Conservation (phyloP, 768 basidiomycete species). For the Neoboletus magnificus region DNA sequence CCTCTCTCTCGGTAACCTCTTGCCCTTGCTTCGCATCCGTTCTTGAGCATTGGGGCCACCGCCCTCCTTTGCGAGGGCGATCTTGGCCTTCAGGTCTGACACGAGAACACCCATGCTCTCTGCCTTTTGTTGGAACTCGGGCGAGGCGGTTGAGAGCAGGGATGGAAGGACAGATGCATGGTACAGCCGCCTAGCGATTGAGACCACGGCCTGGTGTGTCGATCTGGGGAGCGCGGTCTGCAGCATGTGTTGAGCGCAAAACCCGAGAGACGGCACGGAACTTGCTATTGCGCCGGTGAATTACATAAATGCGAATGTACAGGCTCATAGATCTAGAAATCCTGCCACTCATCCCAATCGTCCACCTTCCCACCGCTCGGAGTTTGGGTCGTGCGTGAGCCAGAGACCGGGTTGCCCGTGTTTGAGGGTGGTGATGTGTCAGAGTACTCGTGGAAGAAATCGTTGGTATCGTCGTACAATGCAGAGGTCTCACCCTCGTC, state of each 20-base stretch:
- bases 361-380: slow-evolving; percentile 21
- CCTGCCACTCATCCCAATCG: slow-evolving; percentile 81
- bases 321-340: slow-evolving; percentile 55
- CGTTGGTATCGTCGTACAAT: slow-evolving; percentile 61
- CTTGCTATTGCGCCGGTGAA: slow-evolving; percentile 12
- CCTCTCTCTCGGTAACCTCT: slow-evolving; percentile 84
- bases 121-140: slow-evolving; percentile 67
- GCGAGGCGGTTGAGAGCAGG: slow-evolving; percentile 60
- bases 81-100: slow-evolving; percentile 57
- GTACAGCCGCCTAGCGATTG: slow-evolving; percentile 38
- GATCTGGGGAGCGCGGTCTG: slow-evolving; percentile 16
- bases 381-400: slow-evolving; percentile 5
- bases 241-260: slow-evolving; percentile 17
- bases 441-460: slow-evolving; percentile 49
- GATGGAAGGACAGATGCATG: slow-evolving; percentile 77
- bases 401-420: slow-evolving; percentile 2
- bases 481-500: slow-evolving; percentile 56
- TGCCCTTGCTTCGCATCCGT: slow-evolving; percentile 73
- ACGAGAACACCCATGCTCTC: slow-evolving; percentile 70
- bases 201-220: neutral
- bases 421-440: slow-evolving; percentile 17
- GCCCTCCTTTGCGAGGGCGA: slow-evolving; percentile 58
- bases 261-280: slow-evolving; percentile 18
- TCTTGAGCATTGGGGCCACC: slow-evolving; percentile 74
- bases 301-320: neutral